These are phyloP conservation scores for Takakia lepidozioides DNA, from an alignment of 225 moss, liverwort and hornwort genomes.

Conservation along the genomic window DNA sequence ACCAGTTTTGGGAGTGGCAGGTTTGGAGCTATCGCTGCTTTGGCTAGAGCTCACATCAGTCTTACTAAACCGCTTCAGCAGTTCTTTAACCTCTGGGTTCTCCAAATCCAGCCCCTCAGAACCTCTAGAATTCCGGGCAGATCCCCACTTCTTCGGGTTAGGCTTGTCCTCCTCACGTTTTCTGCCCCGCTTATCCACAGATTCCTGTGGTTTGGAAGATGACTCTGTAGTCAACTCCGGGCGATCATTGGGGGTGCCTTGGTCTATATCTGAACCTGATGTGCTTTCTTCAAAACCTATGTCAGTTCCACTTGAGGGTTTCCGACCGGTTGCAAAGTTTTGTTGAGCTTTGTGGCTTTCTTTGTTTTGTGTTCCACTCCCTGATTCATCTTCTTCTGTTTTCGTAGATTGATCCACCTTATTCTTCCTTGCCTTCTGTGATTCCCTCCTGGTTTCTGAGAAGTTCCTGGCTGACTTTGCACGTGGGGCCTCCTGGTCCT, in stretches of 20 bases:
- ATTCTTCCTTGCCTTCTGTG: no score
- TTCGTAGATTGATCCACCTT: no score
- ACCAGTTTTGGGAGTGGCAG: constrained; percentile 41
- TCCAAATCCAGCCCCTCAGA: constrained; percentile 23
- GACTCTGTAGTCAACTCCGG: no score
- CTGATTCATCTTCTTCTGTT: no score
- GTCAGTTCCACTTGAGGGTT: constrained; percentile 32
- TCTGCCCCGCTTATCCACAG: background rate
- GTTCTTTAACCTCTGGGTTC: constrained; percentile 33
- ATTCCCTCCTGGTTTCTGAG: no score
- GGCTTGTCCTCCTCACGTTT: constrained; percentile 10
- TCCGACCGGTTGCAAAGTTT: constrained; percentile 15
- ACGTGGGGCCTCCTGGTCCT: no score
- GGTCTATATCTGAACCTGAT: constrained; percentile 15
- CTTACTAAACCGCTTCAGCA: constrained; percentile 35
- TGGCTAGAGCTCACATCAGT: constrained; percentile 43
- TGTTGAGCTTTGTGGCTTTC: no score
- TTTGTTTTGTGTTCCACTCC: no score
- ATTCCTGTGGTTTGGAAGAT: constrained; percentile 14
- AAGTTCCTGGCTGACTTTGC: no score
- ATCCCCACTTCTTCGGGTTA: constrained; percentile 19
- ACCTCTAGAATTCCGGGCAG: constrained; percentile 3
- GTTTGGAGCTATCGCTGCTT: constrained; percentile 19
- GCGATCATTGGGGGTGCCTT: constrained; percentile 8
- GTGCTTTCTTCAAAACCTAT: constrained; percentile 35